Evolutionary conservation across 1,284 basidiomycete genomes (phyloP).

Genomic region (Amylostereum chailletii): DNA sequence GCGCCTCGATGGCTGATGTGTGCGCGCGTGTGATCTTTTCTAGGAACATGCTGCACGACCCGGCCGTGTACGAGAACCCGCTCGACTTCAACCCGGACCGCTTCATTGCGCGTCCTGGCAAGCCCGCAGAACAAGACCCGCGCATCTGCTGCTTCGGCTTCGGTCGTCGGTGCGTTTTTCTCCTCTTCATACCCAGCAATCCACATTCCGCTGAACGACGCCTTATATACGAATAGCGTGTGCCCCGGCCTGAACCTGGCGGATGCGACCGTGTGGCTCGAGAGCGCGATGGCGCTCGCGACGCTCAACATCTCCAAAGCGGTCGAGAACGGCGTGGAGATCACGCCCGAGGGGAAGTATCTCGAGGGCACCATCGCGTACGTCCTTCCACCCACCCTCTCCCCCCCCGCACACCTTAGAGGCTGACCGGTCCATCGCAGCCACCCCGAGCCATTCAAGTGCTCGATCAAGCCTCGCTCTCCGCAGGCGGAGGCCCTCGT

Average conservation of each 20-base stretch:
- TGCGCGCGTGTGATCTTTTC: background rate
- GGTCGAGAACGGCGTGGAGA: conserved; percentile 12
- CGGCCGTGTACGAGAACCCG: conserved; percentile 7
- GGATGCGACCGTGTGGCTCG: conserved; percentile 16
- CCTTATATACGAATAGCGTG: background rate
- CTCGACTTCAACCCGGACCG: conserved; percentile 12
- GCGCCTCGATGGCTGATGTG: background rate
- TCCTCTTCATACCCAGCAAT: no score
- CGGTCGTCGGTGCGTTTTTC: conserved; percentile 7
- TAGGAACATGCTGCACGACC: conserved; percentile 8
- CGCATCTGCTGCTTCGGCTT: conserved; percentile 12
- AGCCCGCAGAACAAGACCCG: conserved; percentile 11
- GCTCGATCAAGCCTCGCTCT: conserved; percentile 49
- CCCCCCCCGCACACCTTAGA: background rate
- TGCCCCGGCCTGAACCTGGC: conserved; percentile 18
- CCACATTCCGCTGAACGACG: background rate
- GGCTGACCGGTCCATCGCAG: conserved; percentile 24
- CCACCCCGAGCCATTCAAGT: conserved; percentile 54
- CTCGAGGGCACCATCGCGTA: conserved; percentile 14
- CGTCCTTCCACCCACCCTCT: background rate
- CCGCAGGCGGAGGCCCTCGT: conserved; percentile 43
- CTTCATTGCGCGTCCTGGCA: conserved; percentile 5
- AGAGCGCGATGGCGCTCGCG: conserved; percentile 14
- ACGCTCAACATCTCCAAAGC: conserved; percentile 17
- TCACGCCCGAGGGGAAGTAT: conserved; percentile 10